Base-by-base conservation (phyloP, 2,329 filamentous ascomycete genomes). In the Trematosphaeria pertusa region DNA sequence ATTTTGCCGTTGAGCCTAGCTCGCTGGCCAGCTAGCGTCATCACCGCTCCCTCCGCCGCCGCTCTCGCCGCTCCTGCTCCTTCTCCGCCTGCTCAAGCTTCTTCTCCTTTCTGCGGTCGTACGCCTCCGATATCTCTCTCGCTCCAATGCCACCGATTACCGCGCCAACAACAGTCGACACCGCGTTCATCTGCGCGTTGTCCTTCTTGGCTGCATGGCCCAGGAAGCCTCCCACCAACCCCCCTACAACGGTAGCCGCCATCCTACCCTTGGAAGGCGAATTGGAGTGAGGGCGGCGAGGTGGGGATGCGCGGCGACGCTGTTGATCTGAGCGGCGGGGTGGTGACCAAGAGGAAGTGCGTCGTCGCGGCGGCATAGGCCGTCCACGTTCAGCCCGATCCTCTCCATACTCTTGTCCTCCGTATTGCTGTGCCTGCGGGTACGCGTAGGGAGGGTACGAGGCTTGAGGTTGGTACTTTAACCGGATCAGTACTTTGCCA, bases 121-220 rank as follows among this genome's bases (percentile, higher is more conserved):
- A 67, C 21, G 50, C 42, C 45, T 65, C 62, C 37, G 66, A 58
- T 0, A 48, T 50, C 38, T 70, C 64, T 30, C 61, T 54, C 6
- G 58, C 67, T 12, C 63, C 65, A 2, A 73, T 40, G 0, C 69
- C 69, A 6, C 70, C 70, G 11, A 71, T 48, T 4, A 73, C 60
- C 9, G 70, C 70, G 3, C 69, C 67, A 5, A 51, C 66, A 12
- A 73, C 55, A 3, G 69, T 70, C 3, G 65, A 59, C 20, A 64
- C 48, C 1, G 59, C 65, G 21, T 54, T 52, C 9, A 48, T 35
- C 21, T 52, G n/a, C 2, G 31, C 32, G 10, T 68, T 59, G 26
- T 56, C 60, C 48, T 62, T 64, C 32, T 59, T 62, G 22, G 62
- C 55, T 39, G 63, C 61, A 35, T 59, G 55, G 18, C 65, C 69